Base-by-base conservation (phyloP, 495 filamentous ascomycete species). In the Poronia punctata region DNA sequence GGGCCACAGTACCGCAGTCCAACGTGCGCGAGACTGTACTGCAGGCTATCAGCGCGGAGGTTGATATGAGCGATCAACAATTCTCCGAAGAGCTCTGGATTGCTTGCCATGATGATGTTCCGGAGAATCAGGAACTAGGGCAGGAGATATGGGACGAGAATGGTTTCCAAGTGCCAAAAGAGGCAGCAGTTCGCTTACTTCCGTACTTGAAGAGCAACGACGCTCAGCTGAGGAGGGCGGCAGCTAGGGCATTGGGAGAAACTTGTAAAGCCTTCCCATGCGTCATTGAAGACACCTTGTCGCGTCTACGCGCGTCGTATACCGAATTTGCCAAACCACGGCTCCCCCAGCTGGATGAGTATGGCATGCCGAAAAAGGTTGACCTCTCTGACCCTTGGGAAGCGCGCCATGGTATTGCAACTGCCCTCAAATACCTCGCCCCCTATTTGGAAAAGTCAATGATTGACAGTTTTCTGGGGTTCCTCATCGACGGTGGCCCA, bases 31-130 rank as follows among this genome's bases (percentile, higher is more conserved):
- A 81, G n/a, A 79, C 90, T 9, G 80, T 87, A 1, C 66, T 98
- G n/a, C 88, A 96, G 56, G 82, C 84, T 7, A 89, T 96, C 54
- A 83, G 86, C 48, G 77, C 85, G 16, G 87, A 96, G 53, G 79
- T 97, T 26, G 90, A 97, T 51, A 71, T 98, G 68, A 88, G 79
- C 34, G 86, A 95, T 36, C 67, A 84, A 18, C 75, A 80, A 21
- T 90, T 87, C 54, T 89, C 80, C 7, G 84, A 88, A 43, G 86
- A 97, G 50, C 83, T 97, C 9, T 97, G 90, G 90, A 71, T 98
- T 16, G 82, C 80, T 37, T 90, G 78, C 59, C 88, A 97, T 53
- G 92, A 98, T 44, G 85, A 92, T 41, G 76, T 84, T 1, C 79
- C 87, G 9, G 92, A 96, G 53, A 96, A 97, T 50, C 73, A 69